Evolutionary conservation across 768 basidiomycete species (phyloP), one percentile per base, ranked within the genome.

Genomic region (Rossbeevera mucosa): DNA sequence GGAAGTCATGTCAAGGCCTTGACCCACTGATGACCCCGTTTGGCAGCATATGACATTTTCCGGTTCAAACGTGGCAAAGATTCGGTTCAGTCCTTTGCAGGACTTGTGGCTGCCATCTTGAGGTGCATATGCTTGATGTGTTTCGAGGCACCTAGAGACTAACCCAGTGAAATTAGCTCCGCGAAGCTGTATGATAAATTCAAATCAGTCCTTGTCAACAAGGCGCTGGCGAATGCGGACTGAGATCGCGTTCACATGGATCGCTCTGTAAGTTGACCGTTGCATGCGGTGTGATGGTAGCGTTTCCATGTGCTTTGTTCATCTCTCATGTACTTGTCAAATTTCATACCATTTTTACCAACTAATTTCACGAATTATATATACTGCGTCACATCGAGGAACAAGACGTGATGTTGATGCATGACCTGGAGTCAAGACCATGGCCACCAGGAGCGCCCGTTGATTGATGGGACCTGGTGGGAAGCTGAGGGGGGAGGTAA

Each of bases 1-100:
- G 12, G 18, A 44, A 3, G 29, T 1, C 4, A 60, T 74, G 73
- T 26, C 52, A 58, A 26, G 16, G n/a, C 44, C 9, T 29, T 51
- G 45, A 46, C 22, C 30, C 51, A 30, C 41, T 55, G 51, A 65
- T 53, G 18, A 2, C 26, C 14, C 22, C 33, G 42, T n/a, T 54
- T 45, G 33, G 47, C 61, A 92, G 90, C 87, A 6, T 93, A 87
- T 64, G 85, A 90, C 49, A 68, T 91, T n/a, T 91, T 91, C 74
- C 74, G 75, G 53, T 60, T 91, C 54, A 79, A 81, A 59, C 77
- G 81, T 18, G 85, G 76, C 40, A 79, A 75, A 59, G 76, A 81
- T 47, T 69, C 78, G 20, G 69, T 88, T 8, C 82, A 87, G 67
- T 76, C 88, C 3, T 66, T 85, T 55, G 71, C 81, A 29, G 91